Conservation (phyloP, 2,329 filamentous ascomycete species). For the Podosphaera leucotricha region DNA sequence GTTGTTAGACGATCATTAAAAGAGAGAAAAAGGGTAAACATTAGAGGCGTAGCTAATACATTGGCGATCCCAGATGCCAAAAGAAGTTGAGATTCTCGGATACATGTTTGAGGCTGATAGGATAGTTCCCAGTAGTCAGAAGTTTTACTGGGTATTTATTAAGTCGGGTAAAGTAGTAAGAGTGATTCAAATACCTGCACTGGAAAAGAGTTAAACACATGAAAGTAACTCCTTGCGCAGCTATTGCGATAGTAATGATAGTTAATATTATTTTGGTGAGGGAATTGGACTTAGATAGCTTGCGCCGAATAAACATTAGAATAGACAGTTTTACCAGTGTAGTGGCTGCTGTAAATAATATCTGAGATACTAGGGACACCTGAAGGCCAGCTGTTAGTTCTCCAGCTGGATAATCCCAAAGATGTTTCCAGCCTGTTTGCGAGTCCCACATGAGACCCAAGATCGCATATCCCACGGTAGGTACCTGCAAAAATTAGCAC, state of each 20-base stretch:
- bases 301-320: not conserved
- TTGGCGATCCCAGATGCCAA: not conserved
- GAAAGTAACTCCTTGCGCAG: not conserved
- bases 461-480: not conserved
- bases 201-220: not conserved
- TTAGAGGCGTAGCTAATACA: not conserved
- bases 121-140: slow-evolving; percentile 1
- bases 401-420: not conserved
- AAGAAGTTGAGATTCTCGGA: not conserved
- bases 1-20: not conserved
- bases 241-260: not conserved
- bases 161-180: not conserved
- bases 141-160: not conserved
- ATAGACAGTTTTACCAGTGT: not conserved
- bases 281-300: not conserved
- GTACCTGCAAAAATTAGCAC: not conserved
- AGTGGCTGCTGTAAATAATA: not conserved
- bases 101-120: not conserved
- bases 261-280: not conserved
- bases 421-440: not conserved
- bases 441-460: not conserved
- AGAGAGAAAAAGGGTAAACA: not conserved
- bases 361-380: not conserved
- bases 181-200: not conserved
- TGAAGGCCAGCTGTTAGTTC: not conserved